Base-by-base conservation (phyloP, 495 filamentous ascomycete species). In the Tuber brumale region DNA sequence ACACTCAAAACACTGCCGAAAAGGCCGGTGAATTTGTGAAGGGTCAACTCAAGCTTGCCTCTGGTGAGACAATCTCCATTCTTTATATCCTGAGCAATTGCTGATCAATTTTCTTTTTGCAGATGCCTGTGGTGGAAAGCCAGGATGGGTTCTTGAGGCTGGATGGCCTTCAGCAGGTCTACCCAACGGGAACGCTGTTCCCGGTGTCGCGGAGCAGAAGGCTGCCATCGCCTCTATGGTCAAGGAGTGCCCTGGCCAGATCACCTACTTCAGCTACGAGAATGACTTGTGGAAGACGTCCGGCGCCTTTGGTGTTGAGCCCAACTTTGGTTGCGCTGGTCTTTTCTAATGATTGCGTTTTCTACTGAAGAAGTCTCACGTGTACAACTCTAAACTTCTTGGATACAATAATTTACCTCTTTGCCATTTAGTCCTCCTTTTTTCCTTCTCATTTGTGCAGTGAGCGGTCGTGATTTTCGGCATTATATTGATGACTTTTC, bases 231-330 rank as follows among this genome's bases (percentile, higher is more conserved):
- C 86, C 75, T 85, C 86, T 43, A 93, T 97, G 79, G 79, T 86
- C 76, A 81, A 85, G 75, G 80, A 84, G 41, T 90, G 89, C 75
- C 89, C 89, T 61, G 83, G 84, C 79, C 86, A 88, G 83, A 87
- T 88, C 75, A 89, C 91, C 84, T 89, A 96, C 86, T 94, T 97
- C 89, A 92, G 90, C 71, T 96, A 87, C 85, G 85, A 86, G 79
- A 86, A 96, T 79, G 95, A 98, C 84, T 69, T 79, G 76, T 98
- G 95, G 95, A 98, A 97, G 90, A 72, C 84, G 42, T 83, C 87
- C 69, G 93, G 92, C 75, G 81, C 84, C 41, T 93, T 89, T 85
- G 84, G 85, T 73, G 93, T 95, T 77, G 95, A 98, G 92, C 88
- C 89, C 83, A 84, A 87, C 86, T 97, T 93, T 89, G 93, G 93